Evolutionary conservation across 495 filamentous ascomycete species (phyloP), one percentile per base, ranked within the genome.

Genomic region (Chlorociboria aeruginascens): DNA sequence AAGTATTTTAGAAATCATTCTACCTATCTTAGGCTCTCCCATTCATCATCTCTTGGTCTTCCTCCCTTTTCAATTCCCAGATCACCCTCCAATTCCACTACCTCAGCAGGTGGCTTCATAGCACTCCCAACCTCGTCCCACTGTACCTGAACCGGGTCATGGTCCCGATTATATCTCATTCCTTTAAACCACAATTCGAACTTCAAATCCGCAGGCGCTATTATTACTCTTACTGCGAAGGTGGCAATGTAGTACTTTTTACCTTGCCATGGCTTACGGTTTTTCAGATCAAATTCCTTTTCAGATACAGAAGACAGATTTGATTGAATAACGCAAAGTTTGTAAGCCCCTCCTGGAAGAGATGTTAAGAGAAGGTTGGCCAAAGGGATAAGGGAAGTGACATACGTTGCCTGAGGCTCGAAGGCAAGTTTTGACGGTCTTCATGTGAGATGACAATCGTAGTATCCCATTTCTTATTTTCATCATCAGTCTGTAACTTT

Each of bases 141-240:
- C 13, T 58, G 63, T 8, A 78, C 68, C 25, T 55, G 52, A 51
- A 78, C 73, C 6, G 69, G 66, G 32, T 74, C 68, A 58, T 76
- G 72, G 14, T 66, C 52, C 45, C 66, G 54, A 43, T 69, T 56
- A 37, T 73, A 69, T 47, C 58, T 63, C 28, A 62, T 61, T 7
- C 71, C 66, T 13, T 63, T 67, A 35, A 70, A 72, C 69, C 71
- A 73, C 3, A 76, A 40, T 56, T 75, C 68, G 36, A 79, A 79
- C 8, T 69, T 63, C 17, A 78, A 54, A 48, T 78, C 74, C 0
- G 73, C 76, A 7, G 73, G 61, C 7, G 72, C 74, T 39, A 77
- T 66, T 3, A 77, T 66, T 2, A 71, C 67, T n/a, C 61, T 61
- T 6, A 79, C 62, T 29, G 73, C 67, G 40, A 76, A 78, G 3